phyloP scores from a whole-genome alignment of 306 rosid species.

The Rosa lucieae region DNA sequence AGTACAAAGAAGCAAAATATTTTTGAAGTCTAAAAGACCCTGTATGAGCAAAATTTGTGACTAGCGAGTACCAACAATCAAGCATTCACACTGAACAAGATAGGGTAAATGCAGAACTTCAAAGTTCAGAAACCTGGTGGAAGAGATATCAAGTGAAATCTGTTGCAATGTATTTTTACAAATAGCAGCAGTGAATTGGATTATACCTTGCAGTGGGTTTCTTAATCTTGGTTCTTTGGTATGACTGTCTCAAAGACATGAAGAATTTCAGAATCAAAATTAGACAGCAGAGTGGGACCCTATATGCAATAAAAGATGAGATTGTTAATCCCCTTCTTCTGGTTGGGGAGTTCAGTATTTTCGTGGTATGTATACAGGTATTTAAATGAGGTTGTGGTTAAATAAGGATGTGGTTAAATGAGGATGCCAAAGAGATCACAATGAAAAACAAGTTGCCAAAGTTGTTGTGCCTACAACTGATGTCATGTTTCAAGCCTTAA shows the following conservation, averaged over 20 bases:
- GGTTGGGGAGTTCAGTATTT: neutral
- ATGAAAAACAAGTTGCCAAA: slow-evolving; percentile 84
- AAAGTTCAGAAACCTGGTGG: no score
- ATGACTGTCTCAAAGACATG: neutral
- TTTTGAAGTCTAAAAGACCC: neutral
- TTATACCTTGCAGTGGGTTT: no score
- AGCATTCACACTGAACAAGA: no score
- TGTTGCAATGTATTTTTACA: no score
- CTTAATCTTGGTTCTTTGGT: neutral
- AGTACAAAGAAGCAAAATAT: neutral
- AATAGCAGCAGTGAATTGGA: no score
- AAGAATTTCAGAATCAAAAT: neutral
- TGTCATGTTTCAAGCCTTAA: slow-evolving; percentile 94
- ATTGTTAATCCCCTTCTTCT: neutral
- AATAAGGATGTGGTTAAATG: slow-evolving; percentile 31
- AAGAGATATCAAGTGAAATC: no score
- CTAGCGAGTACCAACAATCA: neutral
- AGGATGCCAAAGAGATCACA: slow-evolving; percentile 96
- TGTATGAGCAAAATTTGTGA: neutral
- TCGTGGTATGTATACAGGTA: neutral
- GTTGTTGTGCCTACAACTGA: slow-evolving; percentile 96
- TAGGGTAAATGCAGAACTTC: no score
- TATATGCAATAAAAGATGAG: neutral
- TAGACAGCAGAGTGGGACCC: neutral
- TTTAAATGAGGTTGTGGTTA: slow-evolving; percentile 22